Base-by-base conservation (phyloP, 2,329 filamentous ascomycete species). In the Cadophora sp. region DNA sequence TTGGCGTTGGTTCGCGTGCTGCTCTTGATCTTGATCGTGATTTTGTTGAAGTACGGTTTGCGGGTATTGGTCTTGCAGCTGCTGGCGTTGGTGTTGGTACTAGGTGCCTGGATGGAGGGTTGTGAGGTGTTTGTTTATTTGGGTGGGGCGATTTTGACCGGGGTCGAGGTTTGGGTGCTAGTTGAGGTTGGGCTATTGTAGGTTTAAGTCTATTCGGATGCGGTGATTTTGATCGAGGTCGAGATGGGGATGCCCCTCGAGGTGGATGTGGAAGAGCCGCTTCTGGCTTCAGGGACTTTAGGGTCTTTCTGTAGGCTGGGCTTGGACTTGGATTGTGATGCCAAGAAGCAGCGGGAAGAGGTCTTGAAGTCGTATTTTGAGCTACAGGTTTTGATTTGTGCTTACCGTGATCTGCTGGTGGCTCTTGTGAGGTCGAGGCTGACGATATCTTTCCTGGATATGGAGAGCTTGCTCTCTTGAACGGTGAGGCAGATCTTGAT, bases 401-500 rank as follows among this genome's bases (percentile, higher is more conserved):
- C 24, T 30, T 33, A 2, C 16, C 16, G 14, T n/a, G 14, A 9
- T 33, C 3, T n/a, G 24, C 14, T 53, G 1, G 11, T 9, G 5
- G 14, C 27, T 14, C 1, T 8, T 53, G 50, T 39, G 36, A 39
- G 1, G 27, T 18, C 7, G 50, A 53, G n/a, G 16, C 24, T 18
- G 50, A n/a, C 27, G 48, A 27, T 1, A 30, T 16, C 27, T 53
- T 53, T 16, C 50, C 50, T 5, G 50, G 50, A 53, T 53, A 53
- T n/a, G 50, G 50, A 18, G 50, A 53, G n/a, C 50, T 53, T 18
- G 50, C 50, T 33, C 27, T 53, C 27, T n/a, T 53, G 27, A 33
- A 53, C 8, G 50, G 24, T 22, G 24, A 33, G 1, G 2, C 7
- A 33, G 50, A 53, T n/a, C 50, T 53, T 7, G 50, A 33, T 16